Evolutionary conservation across 2,329 filamentous ascomycete species (phyloP).

Genomic region (Fusarium brevicatenulatum): DNA sequence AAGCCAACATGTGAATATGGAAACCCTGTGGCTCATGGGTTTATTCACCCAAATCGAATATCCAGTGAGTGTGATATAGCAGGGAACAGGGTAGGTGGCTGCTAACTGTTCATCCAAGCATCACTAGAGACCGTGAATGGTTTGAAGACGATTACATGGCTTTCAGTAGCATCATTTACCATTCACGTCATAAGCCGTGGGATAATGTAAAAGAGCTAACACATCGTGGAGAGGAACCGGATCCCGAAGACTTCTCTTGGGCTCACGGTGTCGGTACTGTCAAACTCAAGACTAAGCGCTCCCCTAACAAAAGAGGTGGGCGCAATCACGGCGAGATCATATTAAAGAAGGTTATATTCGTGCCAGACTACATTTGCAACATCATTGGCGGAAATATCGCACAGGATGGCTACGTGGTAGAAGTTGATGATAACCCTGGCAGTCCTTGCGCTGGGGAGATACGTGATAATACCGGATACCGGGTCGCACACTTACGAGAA

Average conservation of each 20-base stretch:
- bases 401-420: too few relatives aligned
- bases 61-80: fast-evolving
- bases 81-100: fast-evolving
- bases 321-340: too few relatives aligned
- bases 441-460: background rate
- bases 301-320: too few relatives aligned
- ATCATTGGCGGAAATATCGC: too few relatives aligned
- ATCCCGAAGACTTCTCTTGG: too few relatives aligned
- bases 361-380: too few relatives aligned
- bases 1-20: fast-evolving
- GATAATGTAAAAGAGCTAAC: fast-evolving
- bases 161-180: background rate
- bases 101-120: background rate
- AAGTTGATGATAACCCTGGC: too few relatives aligned
- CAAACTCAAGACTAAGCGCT: too few relatives aligned
- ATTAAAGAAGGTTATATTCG: too few relatives aligned
- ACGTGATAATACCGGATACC: background rate
- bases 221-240: too few relatives aligned
- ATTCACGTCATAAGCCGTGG: background rate
- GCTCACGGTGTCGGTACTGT: too few relatives aligned
- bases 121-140: background rate
- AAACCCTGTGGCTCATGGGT: fast-evolving
- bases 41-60: fast-evolving
- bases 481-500: background rate
- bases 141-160: background rate